Percentiles rank a stretch among this genome's conserved stretches.
Conservation (phyloP, 176 grass and related monocot species). For the Oryza nivara region DNA sequence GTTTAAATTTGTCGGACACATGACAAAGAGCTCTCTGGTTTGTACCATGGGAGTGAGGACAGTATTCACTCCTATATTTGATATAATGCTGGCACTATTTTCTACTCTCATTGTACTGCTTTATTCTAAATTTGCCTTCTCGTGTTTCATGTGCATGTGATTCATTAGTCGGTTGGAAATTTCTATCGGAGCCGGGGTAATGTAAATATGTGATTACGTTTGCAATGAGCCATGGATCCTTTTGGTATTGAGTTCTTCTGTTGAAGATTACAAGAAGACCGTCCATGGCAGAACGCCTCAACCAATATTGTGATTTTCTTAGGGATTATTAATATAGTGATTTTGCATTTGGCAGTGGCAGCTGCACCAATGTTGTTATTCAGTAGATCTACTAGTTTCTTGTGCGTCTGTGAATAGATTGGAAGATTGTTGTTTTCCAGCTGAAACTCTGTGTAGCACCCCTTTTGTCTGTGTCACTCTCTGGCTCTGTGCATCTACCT, state of each 20-base stretch:
- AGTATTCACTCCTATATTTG: constrained; percentile 39
- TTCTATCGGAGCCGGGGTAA: not conserved
- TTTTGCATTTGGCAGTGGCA: too few species aligned
- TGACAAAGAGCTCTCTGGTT: not conserved
- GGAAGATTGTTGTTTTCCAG: too few species aligned
- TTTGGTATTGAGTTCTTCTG: not conserved
- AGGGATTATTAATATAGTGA: too few species aligned
- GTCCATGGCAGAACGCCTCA: not conserved
- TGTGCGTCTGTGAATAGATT: too few species aligned
- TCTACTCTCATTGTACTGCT: not conserved
- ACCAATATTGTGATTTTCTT: not conserved
- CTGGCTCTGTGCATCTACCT: too few species aligned
- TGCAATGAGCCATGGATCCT: not conserved
- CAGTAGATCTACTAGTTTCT: too few species aligned
- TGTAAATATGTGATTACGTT: not conserved
- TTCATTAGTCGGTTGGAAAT: not conserved
- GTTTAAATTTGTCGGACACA: constrained; percentile 18
- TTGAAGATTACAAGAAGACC: not conserved
- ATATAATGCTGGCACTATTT: constrained; percentile 33
- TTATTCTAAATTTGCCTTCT: not conserved
- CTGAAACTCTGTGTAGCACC: too few species aligned
- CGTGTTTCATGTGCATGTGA: not conserved
- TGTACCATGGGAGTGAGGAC: constrained; percentile 21
- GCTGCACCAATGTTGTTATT: too few species aligned
- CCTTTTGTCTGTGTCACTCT: too few species aligned